These are phyloP conservation scores for Teunomyces cretensis DNA, from an alignment of 805 yeast genomes.

Conservation along the genomic window DNA sequence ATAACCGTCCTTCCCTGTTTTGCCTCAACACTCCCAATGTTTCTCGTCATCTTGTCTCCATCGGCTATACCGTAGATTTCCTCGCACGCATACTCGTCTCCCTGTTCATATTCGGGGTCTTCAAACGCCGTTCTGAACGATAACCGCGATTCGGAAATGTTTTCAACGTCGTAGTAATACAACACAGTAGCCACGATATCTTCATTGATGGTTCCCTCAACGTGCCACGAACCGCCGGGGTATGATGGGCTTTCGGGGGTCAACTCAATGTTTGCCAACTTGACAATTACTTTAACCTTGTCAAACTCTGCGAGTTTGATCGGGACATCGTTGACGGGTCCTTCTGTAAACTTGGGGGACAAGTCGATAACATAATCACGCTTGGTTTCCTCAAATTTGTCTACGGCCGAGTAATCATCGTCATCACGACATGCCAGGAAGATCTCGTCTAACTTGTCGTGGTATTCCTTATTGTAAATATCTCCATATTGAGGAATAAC, in stretches of 20 bases:
- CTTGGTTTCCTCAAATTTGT: neutral
- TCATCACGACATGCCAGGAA: neutral
- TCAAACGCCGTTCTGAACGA: conserved; percentile 28
- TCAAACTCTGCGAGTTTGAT: conserved; percentile 17
- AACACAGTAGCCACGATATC: conserved; percentile 41
- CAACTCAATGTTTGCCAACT: conserved; percentile 40
- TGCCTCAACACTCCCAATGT: conserved; percentile 26
- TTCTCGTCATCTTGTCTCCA: conserved; percentile 21
- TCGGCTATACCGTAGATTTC: conserved; percentile 31
- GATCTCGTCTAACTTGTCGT: conserved; percentile 9
- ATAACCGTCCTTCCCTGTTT: conserved; percentile 29
- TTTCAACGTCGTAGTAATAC: conserved; percentile 40
- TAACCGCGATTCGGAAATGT: conserved; percentile 33
- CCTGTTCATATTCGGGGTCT: conserved; percentile 36
- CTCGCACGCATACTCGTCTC: conserved; percentile 23
- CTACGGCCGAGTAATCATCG: neutral
- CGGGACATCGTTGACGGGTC: conserved; percentile 4
- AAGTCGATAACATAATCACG: neutral
- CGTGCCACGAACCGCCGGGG: conserved; percentile 43
- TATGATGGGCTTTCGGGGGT: conserved; percentile 41
- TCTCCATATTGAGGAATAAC: conserved; percentile 12
- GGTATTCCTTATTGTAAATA: conserved; percentile 16
- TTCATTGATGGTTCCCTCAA: conserved; percentile 42
- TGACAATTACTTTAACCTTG: conserved; percentile 35
- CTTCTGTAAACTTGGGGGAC: conserved; percentile 4